A percentile compares a stretch with the other conserved stretches of the same genome.
Evolutionary conservation across 2,329 filamentous ascomycete species (phyloP).

Genomic region (Emericellopsis cladophorae): DNA sequence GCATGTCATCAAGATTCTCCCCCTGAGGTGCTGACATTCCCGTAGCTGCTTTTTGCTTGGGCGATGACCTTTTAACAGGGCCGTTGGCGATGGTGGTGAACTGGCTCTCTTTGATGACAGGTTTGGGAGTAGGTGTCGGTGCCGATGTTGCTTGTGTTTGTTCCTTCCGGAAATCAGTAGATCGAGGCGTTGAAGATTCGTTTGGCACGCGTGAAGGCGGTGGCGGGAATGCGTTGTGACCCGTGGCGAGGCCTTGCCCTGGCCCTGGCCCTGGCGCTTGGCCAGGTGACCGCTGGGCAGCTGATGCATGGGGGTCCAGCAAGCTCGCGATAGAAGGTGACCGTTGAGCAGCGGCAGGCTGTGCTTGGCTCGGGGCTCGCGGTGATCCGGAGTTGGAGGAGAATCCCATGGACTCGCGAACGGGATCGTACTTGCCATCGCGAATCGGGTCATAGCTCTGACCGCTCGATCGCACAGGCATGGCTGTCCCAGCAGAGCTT

Average conservation of each 20-base stretch:
- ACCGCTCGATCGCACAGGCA: conserved; percentile 51
- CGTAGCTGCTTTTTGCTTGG: conserved; percentile 30
- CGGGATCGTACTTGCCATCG: conserved; percentile 51
- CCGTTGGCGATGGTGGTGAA: conserved; percentile 27
- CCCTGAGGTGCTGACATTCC: conserved; percentile 34
- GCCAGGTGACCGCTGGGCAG: conserved; percentile 13
- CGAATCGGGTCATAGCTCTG: conserved; percentile 86
- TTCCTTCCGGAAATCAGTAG: conserved; percentile 19
- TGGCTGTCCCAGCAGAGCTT: conserved; percentile 19
- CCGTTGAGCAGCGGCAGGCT: conserved; percentile 12
- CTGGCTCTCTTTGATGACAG: conserved; percentile 23
- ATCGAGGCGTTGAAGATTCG: conserved; percentile 17
- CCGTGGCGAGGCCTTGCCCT: conserved; percentile 15
- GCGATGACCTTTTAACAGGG: conserved; percentile 30
- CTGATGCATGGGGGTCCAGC: conserved; percentile 44
- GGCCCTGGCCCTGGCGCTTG: conserved; percentile 15
- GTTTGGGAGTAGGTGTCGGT: conserved; percentile 15
- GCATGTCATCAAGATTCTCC: conserved; percentile 32
- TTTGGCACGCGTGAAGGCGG: conserved; percentile 27
- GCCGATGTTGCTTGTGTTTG: conserved; percentile 23
- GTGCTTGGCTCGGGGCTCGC: conserved; percentile 19
- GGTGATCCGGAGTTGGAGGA: conserved; percentile 32
- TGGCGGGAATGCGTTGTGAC: conserved; percentile 21
- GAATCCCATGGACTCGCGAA: conserved; percentile 46
- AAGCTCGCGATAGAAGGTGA: conserved; percentile 88